Percentiles rank a stretch among this genome's conserved stretches.
phyloP scores from a whole-genome alignment of 768 basidiomycete genomes.

The Lactarius trivialis region DNA sequence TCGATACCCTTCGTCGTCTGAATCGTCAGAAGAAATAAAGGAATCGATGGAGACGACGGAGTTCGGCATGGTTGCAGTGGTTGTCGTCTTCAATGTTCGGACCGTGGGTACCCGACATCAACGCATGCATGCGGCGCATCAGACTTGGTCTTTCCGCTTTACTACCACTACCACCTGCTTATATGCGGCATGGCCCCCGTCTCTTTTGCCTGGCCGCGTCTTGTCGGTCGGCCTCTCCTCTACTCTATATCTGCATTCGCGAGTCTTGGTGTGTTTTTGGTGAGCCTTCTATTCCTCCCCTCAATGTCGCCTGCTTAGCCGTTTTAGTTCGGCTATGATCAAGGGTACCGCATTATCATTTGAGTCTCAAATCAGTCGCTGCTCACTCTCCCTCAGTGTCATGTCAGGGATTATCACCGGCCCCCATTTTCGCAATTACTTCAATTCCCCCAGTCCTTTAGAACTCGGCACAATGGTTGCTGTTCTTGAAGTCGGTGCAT shows the following conservation, averaged over 20 bases:
- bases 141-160: constrained; percentile 5
- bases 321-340: constrained; percentile 75
- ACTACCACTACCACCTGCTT: constrained; percentile 17
- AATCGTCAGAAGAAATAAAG: constrained; percentile 38
- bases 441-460: constrained; percentile 66
- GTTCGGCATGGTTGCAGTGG: constrained; percentile 42
- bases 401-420: constrained; percentile 92
- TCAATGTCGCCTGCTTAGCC: neutral
- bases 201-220: constrained; percentile 37
- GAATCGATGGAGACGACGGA: constrained; percentile 59
- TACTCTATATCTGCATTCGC: constrained; percentile 77
- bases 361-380: constrained; percentile 15
- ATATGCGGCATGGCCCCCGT: constrained; percentile 50
- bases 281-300: constrained; percentile 34
- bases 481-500: constrained; percentile 88
- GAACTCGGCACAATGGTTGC: constrained; percentile 93
- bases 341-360: constrained; percentile 49
- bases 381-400: constrained; percentile 42
- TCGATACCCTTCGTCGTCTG: constrained; percentile 65
- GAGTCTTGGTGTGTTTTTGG: constrained; percentile 80
- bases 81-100: neutral
- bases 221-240: constrained; percentile 72
- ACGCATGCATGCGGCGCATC: neutral
- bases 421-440: constrained; percentile 74
- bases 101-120: neutral